A percentile compares a stretch with the other conserved stretches of the same genome.
Conservation (phyloP, 78 protist species). For the Anaeramoeba ignava region DNA sequence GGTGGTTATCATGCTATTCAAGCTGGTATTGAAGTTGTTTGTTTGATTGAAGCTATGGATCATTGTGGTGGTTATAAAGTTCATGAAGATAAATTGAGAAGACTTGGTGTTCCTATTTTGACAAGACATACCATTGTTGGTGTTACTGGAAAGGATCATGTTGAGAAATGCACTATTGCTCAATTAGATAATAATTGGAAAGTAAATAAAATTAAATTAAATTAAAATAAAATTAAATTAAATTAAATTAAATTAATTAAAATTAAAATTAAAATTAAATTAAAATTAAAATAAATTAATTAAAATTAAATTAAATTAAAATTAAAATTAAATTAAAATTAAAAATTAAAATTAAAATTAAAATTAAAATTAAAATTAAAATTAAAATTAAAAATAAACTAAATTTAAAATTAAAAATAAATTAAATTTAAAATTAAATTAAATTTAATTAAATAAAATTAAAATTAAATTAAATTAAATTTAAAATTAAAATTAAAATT, state of each 20-base stretch:
- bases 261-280: not conserved
- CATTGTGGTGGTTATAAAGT: constrained; percentile 6
- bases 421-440: too few relatives aligned
- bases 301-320: not conserved
- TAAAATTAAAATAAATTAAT: not conserved
- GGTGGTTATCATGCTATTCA: constrained; percentile 13
- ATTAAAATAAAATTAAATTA: not conserved
- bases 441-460: too few relatives aligned
- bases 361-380: too few relatives aligned
- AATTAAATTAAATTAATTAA: not conserved
- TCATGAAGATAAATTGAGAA: not conserved
- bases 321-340: too few relatives aligned
- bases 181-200: constrained; percentile 7
- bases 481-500: too few relatives aligned
- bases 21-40: constrained; percentile 11
- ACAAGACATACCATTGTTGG: constrained; percentile 1
- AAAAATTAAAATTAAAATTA: too few relatives aligned
- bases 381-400: too few relatives aligned
- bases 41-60: not conserved
- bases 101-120: constrained; percentile 14
- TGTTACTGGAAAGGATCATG: not conserved
- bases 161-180: not conserved
- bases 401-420: too few relatives aligned
- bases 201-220: not conserved
- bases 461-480: too few relatives aligned